These are phyloP conservation scores for Aspergillus sp. DNA, from an alignment of 2,329 filamentous ascomycete species.

Conservation along the genomic window DNA sequence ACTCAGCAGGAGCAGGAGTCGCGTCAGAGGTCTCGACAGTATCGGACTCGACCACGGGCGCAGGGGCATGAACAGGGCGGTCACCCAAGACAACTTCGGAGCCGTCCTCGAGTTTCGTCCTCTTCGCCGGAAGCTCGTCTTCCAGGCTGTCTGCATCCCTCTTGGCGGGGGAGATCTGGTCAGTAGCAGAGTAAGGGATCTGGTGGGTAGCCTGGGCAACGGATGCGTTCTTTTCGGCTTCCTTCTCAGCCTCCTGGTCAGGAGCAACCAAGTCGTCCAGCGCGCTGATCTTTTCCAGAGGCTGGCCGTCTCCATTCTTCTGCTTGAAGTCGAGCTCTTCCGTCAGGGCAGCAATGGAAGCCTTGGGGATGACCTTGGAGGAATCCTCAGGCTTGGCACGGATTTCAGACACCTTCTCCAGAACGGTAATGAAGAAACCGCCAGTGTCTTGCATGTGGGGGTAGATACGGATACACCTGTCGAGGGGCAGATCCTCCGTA, in stretches of 20 bases:
- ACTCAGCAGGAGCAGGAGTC: slow-evolving; percentile 22
- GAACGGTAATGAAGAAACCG: slow-evolving; percentile 93
- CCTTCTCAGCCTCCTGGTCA: slow-evolving; percentile 29
- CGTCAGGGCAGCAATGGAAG: slow-evolving; percentile 39
- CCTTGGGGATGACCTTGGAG: slow-evolving; percentile 39
- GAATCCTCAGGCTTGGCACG: slow-evolving; percentile 69
- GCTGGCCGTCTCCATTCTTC: slow-evolving; percentile 31
- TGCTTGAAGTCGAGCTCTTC: slow-evolving; percentile 38
- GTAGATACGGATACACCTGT: slow-evolving; percentile 91
- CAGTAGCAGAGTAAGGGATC: slow-evolving; percentile 35
- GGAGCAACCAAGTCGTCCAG: slow-evolving; percentile 44
- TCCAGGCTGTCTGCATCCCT: slow-evolving; percentile 37
- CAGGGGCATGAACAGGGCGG: slow-evolving; percentile 37
- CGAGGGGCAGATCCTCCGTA: slow-evolving; percentile 69
- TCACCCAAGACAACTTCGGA: slow-evolving; percentile 41
- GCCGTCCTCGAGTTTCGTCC: slow-evolving; percentile 45
- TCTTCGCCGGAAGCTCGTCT: slow-evolving; percentile 45
- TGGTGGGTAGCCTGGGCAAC: slow-evolving; percentile 38
- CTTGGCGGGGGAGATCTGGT: slow-evolving; percentile 31
- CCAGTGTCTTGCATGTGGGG: slow-evolving; percentile 95
- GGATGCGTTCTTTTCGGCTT: slow-evolving; percentile 37
- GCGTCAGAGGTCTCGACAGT: slow-evolving; percentile 26
- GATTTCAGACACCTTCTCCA: slow-evolving; percentile 89
- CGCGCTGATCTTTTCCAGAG: slow-evolving; percentile 40
- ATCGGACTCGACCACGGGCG: slow-evolving; percentile 27